These are phyloP conservation scores for Gossypium bickii DNA, from an alignment of 345 rosid genomes.

Conservation along the genomic window DNA sequence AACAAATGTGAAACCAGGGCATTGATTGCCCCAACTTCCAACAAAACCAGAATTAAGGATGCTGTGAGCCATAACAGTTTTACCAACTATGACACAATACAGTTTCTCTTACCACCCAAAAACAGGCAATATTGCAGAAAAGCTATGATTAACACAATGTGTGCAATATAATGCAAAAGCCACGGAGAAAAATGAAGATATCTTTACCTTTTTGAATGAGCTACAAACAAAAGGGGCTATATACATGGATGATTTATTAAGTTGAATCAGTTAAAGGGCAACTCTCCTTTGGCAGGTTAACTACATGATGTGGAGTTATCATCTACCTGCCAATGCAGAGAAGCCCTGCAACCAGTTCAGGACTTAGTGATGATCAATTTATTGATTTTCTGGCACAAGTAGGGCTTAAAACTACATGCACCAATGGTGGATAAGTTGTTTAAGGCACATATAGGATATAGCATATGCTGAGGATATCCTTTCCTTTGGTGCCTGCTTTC, in stretches of 20 bases:
- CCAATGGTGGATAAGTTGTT: slow-evolving; percentile 17
- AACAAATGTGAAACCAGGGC: neutral
- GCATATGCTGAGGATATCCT: slow-evolving; percentile 60
- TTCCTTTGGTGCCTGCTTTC: slow-evolving; percentile 26
- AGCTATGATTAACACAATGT: no score
- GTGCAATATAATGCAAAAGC: neutral
- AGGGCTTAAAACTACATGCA: neutral
- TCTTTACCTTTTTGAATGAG: neutral
- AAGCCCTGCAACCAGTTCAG: slow-evolving; percentile 50
- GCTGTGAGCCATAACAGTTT: no score
- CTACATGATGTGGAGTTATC: neutral
- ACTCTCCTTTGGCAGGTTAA: slow-evolving; percentile 88
- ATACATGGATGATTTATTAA: slow-evolving; percentile 20
- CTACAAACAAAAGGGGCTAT: neutral
- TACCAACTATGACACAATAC: no score
- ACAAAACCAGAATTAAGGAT: no score
- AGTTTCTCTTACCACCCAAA: no score
- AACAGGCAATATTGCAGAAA: no score
- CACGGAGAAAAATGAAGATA: neutral
- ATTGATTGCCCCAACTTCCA: no score
- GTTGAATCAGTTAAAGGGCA: slow-evolving; percentile 73
- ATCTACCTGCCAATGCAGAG: slow-evolving; percentile 58
- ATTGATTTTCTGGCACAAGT: neutral
- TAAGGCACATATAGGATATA: slow-evolving; percentile 18
- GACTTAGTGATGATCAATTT: slow-evolving; percentile 30